phyloP scores from a whole-genome alignment of 805 yeast species.

The Candida alai region DNA sequence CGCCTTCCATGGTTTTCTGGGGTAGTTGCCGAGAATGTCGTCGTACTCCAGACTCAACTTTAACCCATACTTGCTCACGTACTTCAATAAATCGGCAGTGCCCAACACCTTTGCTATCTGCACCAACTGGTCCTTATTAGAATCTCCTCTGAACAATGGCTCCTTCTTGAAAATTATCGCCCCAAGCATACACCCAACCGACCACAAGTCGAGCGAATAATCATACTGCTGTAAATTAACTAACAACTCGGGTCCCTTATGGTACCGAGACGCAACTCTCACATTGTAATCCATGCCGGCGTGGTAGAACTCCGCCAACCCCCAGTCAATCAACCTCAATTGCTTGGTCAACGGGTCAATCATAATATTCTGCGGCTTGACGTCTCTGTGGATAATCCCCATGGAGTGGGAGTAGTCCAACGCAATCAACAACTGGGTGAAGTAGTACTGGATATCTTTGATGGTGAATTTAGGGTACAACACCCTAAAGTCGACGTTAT shows the following conservation, averaged over 20 bases:
- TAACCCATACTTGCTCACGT: constrained; percentile 68
- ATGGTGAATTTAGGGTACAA: constrained; percentile 77
- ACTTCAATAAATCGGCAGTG: constrained; percentile 69
- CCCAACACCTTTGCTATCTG: constrained; percentile 88
- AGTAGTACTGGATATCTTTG: constrained; percentile 75
- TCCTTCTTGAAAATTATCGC: constrained; percentile 87
- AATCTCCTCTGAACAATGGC: constrained; percentile 88
- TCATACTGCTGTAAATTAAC: constrained; percentile 86
- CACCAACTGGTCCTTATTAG: constrained; percentile 86
- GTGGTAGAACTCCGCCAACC: constrained; percentile 91
- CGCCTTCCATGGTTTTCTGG: constrained; percentile 81
- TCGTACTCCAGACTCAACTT: constrained; percentile 72
- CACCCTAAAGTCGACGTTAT: constrained; percentile 77
- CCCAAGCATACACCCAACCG: constrained; percentile 89
- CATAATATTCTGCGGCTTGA: constrained; percentile 94
- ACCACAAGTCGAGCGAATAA: constrained; percentile 90
- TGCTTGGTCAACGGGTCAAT: constrained; percentile 73
- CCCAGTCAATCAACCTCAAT: constrained; percentile 90
- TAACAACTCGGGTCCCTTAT: constrained; percentile 88
- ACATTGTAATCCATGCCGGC: constrained; percentile 87
- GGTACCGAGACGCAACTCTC: constrained; percentile 88
- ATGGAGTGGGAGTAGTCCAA: constrained; percentile 87
- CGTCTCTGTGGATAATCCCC: constrained; percentile 96
- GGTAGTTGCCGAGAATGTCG: constrained; percentile 61
- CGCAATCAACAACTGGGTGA: constrained; percentile 76